Evolutionary conservation across 257 asterid genomes (phyloP).

Genomic region (Nicotiana otophora): DNA sequence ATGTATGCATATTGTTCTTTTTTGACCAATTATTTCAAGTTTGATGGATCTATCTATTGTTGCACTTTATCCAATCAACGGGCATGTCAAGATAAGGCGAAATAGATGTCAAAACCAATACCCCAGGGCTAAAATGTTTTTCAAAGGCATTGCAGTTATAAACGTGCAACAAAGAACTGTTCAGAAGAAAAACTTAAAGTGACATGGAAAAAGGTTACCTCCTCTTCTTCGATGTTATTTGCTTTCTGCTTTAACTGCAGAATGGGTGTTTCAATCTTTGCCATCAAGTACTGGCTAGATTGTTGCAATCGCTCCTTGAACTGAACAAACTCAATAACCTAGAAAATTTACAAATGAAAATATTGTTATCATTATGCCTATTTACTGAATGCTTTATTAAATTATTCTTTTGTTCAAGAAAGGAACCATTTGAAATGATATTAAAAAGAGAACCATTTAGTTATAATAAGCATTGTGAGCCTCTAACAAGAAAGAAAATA

Average conservation of each 20-base stretch:
- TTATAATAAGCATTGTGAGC: neutral
- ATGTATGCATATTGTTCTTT: neutral
- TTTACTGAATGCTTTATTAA: neutral
- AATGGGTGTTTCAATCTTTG: slow-evolving; percentile 79
- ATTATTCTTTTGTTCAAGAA: neutral
- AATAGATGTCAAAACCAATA: neutral
- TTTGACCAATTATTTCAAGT: neutral
- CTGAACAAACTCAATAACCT: slow-evolving; percentile 94
- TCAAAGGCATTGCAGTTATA: neutral
- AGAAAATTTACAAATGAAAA: slow-evolving; percentile 8
- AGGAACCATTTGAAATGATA: neutral
- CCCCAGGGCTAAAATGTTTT: neutral
- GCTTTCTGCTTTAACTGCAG: slow-evolving; percentile 84
- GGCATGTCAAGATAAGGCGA: neutral
- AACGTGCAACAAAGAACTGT: neutral
- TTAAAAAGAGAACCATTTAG: neutral
- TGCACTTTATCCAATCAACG: neutral
- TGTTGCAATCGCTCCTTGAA: slow-evolving; percentile 82
- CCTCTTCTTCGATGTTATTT: slow-evolving; percentile 55
- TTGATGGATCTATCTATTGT: neutral
- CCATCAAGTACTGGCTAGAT: slow-evolving; percentile 76
- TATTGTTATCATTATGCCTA: neutral
- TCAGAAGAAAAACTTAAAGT: neutral
- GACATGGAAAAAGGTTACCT: slow-evolving; percentile 40
- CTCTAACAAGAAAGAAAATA: neutral